These are phyloP conservation scores for Otatea glauca DNA, from an alignment of 176 grass and related monocot species.

Conservation along the genomic window DNA sequence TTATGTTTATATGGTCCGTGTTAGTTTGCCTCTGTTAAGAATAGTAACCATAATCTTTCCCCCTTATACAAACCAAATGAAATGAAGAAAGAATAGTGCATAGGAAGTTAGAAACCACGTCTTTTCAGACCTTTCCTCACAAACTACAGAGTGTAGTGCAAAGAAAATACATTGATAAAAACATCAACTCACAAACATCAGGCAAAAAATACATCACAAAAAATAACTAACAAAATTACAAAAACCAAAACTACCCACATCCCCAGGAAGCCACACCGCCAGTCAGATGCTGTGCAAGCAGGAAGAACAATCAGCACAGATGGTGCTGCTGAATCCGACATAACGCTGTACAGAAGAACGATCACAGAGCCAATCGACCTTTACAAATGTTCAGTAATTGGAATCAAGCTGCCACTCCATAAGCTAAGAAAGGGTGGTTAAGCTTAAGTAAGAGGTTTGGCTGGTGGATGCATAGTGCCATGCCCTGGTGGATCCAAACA, in stretches of 20 bases:
- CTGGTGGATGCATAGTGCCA: slow-evolving; percentile 41
- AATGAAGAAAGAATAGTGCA: neutral
- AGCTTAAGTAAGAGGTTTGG: slow-evolving; percentile 19
- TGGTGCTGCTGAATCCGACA: slow-evolving; percentile 33
- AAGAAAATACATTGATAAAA: neutral
- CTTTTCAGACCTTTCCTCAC: neutral
- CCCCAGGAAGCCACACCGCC: slow-evolving; percentile 5
- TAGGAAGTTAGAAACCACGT: neutral
- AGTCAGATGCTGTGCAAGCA: neutral
- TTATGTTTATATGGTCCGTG: neutral
- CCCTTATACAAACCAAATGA: neutral
- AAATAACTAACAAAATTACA: slow-evolving; percentile 15
- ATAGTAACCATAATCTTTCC: neutral
- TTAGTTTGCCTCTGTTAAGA: neutral
- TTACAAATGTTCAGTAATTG: slow-evolving; percentile 41
- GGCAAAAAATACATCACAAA: slow-evolving; percentile 1
- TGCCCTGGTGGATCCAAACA: slow-evolving; percentile 53
- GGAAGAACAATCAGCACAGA: slow-evolving; percentile 33
- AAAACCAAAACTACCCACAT: slow-evolving; percentile 28
- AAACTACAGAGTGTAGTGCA: neutral
- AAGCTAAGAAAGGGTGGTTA: neutral
- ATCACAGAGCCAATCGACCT: slow-evolving; percentile 4
- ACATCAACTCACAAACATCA: slow-evolving; percentile 3
- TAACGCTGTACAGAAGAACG: slow-evolving; percentile 45
- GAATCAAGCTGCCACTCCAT: slow-evolving; percentile 5